Conservation (phyloP, 257 asterid species). For the Thymus quinquecostatus region DNA sequence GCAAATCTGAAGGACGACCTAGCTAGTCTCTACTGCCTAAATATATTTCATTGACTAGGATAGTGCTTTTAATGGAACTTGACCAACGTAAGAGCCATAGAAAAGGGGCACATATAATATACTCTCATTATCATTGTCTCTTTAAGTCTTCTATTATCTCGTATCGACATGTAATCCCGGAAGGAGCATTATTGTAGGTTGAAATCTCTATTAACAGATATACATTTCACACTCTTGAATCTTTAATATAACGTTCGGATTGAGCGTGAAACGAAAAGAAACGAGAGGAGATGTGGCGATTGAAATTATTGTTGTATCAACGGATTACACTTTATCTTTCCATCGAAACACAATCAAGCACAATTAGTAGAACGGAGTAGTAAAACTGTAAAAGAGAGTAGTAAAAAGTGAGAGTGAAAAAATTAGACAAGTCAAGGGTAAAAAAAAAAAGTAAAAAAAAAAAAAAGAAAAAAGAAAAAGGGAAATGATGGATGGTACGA, state of each 20-base stretch:
- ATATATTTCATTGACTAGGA: neutral
- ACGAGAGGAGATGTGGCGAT: too few relatives aligned
- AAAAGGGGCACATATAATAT: neutral
- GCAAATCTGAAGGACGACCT: too few relatives aligned
- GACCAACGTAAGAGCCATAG: neutral
- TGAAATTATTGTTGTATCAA: too few relatives aligned
- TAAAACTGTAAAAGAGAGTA: too few relatives aligned
- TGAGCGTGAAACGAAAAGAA: too few relatives aligned
- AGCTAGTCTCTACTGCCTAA: neutral
- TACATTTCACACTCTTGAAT: too few relatives aligned
- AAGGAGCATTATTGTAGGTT: conserved; percentile 7
- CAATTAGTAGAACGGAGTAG: too few relatives aligned
- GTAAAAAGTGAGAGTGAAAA: neutral
- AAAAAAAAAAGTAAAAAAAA: neutral
- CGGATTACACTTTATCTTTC: too few relatives aligned
- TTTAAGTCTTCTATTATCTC: too few relatives aligned
- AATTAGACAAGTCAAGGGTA: neutral
- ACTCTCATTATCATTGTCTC: neutral
- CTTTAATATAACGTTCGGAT: too few relatives aligned
- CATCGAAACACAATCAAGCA: too few relatives aligned
- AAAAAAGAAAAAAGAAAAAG: neutral
- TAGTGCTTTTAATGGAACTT: conserved; percentile 20
- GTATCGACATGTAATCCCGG: too few relatives aligned
- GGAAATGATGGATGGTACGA: conserved; percentile 33
- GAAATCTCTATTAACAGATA: neutral